Percentiles rank a stretch among this genome's conserved stretches.
Conservation (phyloP, 192 early-diverging fungal genomes). For the Phycomyces nitens region DNA sequence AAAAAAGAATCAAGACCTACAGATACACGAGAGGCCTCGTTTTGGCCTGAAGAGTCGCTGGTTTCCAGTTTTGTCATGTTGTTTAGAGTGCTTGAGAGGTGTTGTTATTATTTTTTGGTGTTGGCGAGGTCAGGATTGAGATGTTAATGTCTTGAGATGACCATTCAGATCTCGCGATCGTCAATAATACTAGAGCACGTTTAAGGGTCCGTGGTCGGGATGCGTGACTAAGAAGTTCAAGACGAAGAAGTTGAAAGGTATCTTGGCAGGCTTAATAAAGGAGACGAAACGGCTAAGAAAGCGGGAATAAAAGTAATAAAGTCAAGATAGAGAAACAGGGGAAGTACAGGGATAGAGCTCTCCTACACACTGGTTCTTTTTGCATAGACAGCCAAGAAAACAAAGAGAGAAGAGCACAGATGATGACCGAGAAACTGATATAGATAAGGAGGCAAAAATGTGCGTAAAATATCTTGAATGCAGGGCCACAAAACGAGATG, state of each 20-base stretch:
- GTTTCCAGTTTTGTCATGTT: not conserved
- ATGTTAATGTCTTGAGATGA: no score
- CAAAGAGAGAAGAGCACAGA: constrained; percentile 1
- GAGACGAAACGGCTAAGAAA: not conserved
- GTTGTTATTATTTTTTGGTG: no score
- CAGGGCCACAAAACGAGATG: not conserved
- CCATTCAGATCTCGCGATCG: constrained; percentile 1
- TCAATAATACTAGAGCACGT: not conserved
- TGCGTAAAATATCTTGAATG: not conserved
- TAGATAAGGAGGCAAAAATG: not conserved
- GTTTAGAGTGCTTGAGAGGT: not conserved
- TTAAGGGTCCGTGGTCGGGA: not conserved
- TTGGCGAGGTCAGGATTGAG: no score
- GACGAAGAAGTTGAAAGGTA: not conserved
- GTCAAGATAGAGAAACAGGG: not conserved
- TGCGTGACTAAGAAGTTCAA: not conserved
- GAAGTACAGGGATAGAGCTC: not conserved
- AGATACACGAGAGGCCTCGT: not conserved
- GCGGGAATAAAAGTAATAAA: not conserved
- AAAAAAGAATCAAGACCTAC: not conserved
- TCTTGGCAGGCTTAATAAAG: not conserved
- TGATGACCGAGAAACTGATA: not conserved
- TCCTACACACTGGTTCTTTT: not conserved
- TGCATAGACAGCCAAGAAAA: not conserved
- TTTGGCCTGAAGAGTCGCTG: not conserved